Base-by-base conservation (phyloP, 192 early-diverging fungal species). In the Anaeromyces robustus region DNA sequence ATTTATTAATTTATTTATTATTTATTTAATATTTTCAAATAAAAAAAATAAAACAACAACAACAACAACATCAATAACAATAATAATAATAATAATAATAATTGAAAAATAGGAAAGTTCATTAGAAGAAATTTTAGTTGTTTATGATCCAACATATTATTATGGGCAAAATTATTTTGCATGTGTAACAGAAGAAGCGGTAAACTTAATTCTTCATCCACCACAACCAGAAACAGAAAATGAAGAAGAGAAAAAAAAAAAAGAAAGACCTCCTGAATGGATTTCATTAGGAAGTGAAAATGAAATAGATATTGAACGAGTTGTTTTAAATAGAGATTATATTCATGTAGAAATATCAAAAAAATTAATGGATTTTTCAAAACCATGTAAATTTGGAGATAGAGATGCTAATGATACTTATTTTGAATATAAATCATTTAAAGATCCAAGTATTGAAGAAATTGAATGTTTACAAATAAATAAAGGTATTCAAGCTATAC, bases 141-240 rank as follows among this genome's bases (percentile, higher is more conserved):
- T 85, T 52, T 87, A 83, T 29, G 90, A 92, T 80, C 78, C 85
- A 0, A 86, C 86, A 22, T 92, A 82, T 81, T 87, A 87, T 78
- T 92, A 90, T 79, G 89, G 86, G 0, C 90, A 91, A 81, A 92
- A 92, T 83, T 92, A 87, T 83, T 86, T 87, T 79, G 80, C 91
- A 29, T 85, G 82, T 80, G 80, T 89, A 18, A 83, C 82, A 12
- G 80, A 82, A 13, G 88, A 83, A 28, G 85, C 86, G 4, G 84
- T 87, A 41, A 86, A 90, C 4, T 16, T 78, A 18, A 86, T 90
- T 26, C 37, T 89, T 82, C 79, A n/a, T 37, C 30, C 30, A 14
- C 78, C 30, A 30, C 79, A 80, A 81, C 84, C 81, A 29, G 77
- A 77, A 26, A 29, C 81, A 41, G 83, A 84, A 13, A 52, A 79